These are phyloP conservation scores for Botrytis medusae DNA, from an alignment of 2,329 filamentous ascomycete genomes.

Conservation along the genomic window DNA sequence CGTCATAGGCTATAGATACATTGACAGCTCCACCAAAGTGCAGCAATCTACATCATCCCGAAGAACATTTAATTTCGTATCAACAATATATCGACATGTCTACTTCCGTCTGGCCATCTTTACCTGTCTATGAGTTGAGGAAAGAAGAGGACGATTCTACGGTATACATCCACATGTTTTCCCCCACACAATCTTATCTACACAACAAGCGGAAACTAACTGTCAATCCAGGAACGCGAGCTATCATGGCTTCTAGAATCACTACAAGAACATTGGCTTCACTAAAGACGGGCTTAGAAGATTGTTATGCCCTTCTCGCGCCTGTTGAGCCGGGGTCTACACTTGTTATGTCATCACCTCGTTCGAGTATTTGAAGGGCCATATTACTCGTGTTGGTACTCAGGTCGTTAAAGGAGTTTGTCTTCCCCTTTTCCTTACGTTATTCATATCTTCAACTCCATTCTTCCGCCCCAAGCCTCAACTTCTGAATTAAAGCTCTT, in stretches of 20 bases:
- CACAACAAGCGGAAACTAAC: neutral
- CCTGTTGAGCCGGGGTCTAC: conserved; percentile 84
- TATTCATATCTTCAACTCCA: too few relatives aligned
- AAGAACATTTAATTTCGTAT: neutral
- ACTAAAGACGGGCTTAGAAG: conserved; percentile 33
- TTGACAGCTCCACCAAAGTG: neutral
- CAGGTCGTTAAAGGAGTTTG: conserved; percentile 85
- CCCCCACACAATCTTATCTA: neutral
- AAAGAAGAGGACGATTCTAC: conserved; percentile 38
- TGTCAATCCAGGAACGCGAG: conserved; percentile 35
- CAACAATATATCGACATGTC: conserved; percentile 26
- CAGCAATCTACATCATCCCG: neutral
- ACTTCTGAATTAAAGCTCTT: neutral
- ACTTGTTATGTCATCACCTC: conserved; percentile 80
- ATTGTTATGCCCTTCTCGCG: conserved; percentile 83
- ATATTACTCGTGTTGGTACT: conserved; percentile 86
- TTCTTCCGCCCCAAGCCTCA: neutral
- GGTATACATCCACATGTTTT: conserved; percentile 25
- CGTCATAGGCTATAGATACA: conserved; percentile 6
- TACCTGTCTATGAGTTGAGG: conserved; percentile 32
- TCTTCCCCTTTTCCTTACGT: conserved; percentile 29
- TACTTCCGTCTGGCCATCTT: conserved; percentile 36
- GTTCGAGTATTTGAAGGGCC: conserved; percentile 89
- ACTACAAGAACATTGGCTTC: conserved; percentile 39
- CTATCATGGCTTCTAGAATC: conserved; percentile 41